A percentile compares a stretch with the other conserved stretches of the same genome.
Conservation (phyloP, 495 filamentous ascomycete genomes). For the Penicillium parvum region DNA sequence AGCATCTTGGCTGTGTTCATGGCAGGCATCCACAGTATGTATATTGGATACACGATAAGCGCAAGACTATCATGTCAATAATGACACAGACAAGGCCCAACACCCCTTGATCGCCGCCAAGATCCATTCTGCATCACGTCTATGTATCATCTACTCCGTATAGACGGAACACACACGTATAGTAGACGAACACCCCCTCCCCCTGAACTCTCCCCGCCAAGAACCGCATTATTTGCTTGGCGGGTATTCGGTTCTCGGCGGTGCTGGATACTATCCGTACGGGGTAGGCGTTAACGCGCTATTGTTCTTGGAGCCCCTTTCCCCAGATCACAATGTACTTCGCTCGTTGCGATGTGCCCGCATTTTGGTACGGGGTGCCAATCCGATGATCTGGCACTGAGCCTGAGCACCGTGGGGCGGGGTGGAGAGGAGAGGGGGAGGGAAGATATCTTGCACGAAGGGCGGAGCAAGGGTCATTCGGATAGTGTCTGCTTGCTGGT, state of each 20-base stretch:
- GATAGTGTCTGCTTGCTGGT: conserved; percentile 1
- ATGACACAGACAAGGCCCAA: too few species aligned
- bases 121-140: too few species aligned
- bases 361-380: too few species aligned
- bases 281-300: too few species aligned
- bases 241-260: conserved; percentile 10
- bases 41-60: too few species aligned
- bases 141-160: too few species aligned
- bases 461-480: conserved; percentile 15
- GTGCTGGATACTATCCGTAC: too few species aligned
- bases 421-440: conserved; percentile 10
- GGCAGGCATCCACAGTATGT: too few species aligned
- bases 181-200: conserved; percentile 4
- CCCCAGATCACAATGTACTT: not conserved
- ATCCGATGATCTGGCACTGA: too few species aligned
- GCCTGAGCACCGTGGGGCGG: conserved; percentile 8
- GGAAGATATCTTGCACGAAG: not conserved
- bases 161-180: too few species aligned
- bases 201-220: conserved; percentile 29
- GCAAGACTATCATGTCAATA: too few species aligned
- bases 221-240: conserved; percentile 31
- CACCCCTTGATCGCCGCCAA: too few species aligned
- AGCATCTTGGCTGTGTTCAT: conserved; percentile 8
- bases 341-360: not conserved
- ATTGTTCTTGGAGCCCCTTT: conserved; percentile 6